A percentile compares a stretch with the other conserved stretches of the same genome.
Conservation (phyloP, 495 filamentous ascomycete species). For the Lepidopterella palustris region DNA sequence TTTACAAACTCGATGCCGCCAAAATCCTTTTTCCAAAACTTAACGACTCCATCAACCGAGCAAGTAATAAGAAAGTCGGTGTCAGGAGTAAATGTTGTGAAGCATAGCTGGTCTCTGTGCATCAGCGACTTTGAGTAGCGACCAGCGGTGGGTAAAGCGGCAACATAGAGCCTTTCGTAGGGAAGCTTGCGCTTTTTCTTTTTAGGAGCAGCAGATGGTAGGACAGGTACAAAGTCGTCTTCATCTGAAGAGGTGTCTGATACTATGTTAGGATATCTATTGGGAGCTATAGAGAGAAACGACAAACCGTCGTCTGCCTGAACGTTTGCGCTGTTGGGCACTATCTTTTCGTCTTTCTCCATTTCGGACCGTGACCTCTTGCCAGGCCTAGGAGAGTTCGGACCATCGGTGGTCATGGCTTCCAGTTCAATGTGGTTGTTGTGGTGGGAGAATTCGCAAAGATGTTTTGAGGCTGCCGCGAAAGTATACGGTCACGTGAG, state of each 20-base stretch:
- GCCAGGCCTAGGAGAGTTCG: background rate
- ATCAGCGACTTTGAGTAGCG: constrained; percentile 96
- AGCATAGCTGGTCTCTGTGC: constrained; percentile 92
- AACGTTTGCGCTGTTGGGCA: background rate
- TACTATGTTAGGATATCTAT: background rate
- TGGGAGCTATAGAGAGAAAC: background rate
- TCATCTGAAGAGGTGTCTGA: constrained; percentile 58
- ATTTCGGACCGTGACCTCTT: constrained; percentile 24
- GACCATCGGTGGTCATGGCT: background rate
- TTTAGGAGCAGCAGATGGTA: constrained; percentile 64
- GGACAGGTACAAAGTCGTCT: constrained; percentile 88
- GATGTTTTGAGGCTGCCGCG: background rate
- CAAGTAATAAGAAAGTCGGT: constrained; percentile 94
- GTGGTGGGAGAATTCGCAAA: background rate
- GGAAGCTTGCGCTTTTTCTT: constrained; percentile 89
- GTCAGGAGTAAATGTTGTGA: constrained; percentile 74
- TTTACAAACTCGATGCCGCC: constrained; percentile 95
- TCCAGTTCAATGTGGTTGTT: background rate
- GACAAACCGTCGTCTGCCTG: constrained; percentile 16
- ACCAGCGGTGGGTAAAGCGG: constrained; percentile 71
- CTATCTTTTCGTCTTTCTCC: constrained; percentile 19
- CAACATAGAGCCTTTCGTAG: constrained; percentile 89
- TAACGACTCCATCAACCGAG: constrained; percentile 87
- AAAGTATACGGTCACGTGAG: background rate
- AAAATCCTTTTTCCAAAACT: constrained; percentile 97